Percentiles rank a stretch among this genome's conserved stretches.
These are phyloP conservation scores for Lentinula edodes DNA, from an alignment of 768 basidiomycete genomes.

Conservation along the genomic window DNA sequence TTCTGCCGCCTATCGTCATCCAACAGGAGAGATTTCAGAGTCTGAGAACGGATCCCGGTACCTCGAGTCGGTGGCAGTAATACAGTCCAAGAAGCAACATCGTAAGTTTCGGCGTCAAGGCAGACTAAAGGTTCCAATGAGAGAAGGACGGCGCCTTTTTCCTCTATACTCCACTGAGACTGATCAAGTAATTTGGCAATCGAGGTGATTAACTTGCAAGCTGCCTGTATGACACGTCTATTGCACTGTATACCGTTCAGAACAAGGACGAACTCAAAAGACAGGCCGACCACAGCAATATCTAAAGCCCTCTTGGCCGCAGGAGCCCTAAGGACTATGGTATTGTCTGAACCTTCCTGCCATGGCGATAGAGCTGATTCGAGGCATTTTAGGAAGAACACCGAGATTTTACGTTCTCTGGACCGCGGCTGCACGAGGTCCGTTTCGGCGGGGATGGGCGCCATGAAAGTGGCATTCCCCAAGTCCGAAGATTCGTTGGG, in stretches of 20 bases:
- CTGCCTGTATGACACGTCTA: conserved; percentile 54
- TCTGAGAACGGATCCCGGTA: conserved; percentile 61
- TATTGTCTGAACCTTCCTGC: conserved; percentile 29
- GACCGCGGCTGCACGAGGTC: conserved; percentile 43
- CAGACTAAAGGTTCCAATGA: conserved; percentile 62
- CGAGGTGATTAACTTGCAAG: conserved; percentile 42
- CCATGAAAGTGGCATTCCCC: not conserved
- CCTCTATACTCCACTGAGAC: conserved; percentile 50
- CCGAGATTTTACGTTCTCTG: conserved; percentile 57
- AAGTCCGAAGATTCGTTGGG: not conserved
- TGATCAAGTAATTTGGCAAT: conserved; percentile 34
- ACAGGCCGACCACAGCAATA: conserved; percentile 55
- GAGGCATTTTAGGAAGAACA: conserved; percentile 58
- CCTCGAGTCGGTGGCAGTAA: conserved; percentile 37
- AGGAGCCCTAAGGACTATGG: conserved; percentile 49
- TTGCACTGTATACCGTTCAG: conserved; percentile 62
- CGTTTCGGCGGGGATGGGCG: not conserved
- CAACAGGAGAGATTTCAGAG: conserved; percentile 32
- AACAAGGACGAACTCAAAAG: conserved; percentile 62
- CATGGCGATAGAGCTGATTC: conserved; percentile 45
- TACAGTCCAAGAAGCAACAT: conserved; percentile 32
- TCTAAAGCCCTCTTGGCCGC: conserved; percentile 65
- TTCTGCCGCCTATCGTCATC: conserved; percentile 8
- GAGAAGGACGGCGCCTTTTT: conserved; percentile 59
- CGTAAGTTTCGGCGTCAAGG: conserved; percentile 24